phyloP scores from a whole-genome alignment of 2,329 filamentous ascomycete species.

The Alternaria consortialis region DNA sequence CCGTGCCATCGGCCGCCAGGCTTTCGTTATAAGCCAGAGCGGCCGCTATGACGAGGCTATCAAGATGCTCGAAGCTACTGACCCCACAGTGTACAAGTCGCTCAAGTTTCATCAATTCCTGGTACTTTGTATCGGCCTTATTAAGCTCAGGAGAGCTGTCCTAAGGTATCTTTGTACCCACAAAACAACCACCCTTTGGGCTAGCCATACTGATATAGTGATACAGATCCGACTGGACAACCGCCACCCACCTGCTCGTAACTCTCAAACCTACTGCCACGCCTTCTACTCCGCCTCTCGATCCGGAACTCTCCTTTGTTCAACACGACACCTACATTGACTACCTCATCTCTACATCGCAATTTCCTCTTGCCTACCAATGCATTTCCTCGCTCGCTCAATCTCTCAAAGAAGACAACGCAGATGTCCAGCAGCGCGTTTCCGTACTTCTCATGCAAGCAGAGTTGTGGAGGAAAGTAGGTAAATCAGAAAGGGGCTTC shows the following conservation, averaged over 20 bases:
- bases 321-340: slow-evolving; percentile 69
- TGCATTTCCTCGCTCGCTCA: slow-evolving; percentile 63
- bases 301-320: slow-evolving; percentile 68
- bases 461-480: slow-evolving; percentile 71
- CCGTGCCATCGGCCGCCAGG: slow-evolving; percentile 75
- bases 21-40: slow-evolving; percentile 69
- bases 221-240: slow-evolving; percentile 61
- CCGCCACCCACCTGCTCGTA: slow-evolving; percentile 65
- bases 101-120: slow-evolving; percentile 82
- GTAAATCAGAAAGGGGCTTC: slow-evolving; percentile 77
- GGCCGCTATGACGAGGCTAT: slow-evolving; percentile 78
- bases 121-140: slow-evolving; percentile 70
- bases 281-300: slow-evolving; percentile 54
- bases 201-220: not conserved
- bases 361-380: slow-evolving; percentile 63
- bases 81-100: slow-evolving; percentile 70
- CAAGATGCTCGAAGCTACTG: slow-evolving; percentile 66
- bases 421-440: slow-evolving; percentile 73
- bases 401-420: slow-evolving; percentile 62
- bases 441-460: slow-evolving; percentile 78
- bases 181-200: not conserved
- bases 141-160: slow-evolving; percentile 71
- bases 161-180: slow-evolving; percentile 52
- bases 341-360: slow-evolving; percentile 62
- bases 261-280: slow-evolving; percentile 61